phyloP scores from a whole-genome alignment of 106 monocot genomes.

The Hemerocallis citrina region DNA sequence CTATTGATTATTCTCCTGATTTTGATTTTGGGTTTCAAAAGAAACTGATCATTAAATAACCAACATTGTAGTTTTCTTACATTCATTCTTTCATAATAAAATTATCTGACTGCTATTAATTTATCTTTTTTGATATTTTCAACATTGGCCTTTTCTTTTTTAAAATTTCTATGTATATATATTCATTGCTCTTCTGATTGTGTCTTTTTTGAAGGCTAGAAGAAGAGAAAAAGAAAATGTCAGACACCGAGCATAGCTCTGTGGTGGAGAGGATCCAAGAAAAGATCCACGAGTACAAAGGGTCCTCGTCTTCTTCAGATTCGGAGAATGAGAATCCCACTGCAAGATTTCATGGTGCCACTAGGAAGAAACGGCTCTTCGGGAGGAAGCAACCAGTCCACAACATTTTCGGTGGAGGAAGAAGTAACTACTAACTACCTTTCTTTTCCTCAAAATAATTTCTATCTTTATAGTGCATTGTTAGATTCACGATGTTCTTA shows the following conservation, averaged over 20 bases:
- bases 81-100: background rate
- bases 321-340: constrained; percentile 37
- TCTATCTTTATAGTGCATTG: too few species aligned
- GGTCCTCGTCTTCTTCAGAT: constrained; percentile 54
- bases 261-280: constrained; percentile 39
- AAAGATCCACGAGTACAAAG: constrained; percentile 49
- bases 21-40: too few species aligned
- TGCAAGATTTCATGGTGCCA: background rate
- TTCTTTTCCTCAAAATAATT: too few species aligned
- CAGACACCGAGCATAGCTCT: constrained; percentile 29
- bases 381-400: constrained; percentile 59
- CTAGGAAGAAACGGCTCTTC: constrained; percentile 46
- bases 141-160: background rate
- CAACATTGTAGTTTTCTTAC: background rate
- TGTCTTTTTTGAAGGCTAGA: background rate
- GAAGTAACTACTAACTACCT: constrained; percentile 16
- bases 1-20: too few species aligned
- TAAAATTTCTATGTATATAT: background rate
- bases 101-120: background rate
- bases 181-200: background rate
- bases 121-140: background rate
- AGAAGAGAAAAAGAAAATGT: constrained; percentile 21
- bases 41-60: too few species aligned
- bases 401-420: constrained; percentile 55
- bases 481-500: too few species aligned